Base-by-base conservation (phyloP, 208 protist species). In the Acanthamoeba rhysodes region DNA sequence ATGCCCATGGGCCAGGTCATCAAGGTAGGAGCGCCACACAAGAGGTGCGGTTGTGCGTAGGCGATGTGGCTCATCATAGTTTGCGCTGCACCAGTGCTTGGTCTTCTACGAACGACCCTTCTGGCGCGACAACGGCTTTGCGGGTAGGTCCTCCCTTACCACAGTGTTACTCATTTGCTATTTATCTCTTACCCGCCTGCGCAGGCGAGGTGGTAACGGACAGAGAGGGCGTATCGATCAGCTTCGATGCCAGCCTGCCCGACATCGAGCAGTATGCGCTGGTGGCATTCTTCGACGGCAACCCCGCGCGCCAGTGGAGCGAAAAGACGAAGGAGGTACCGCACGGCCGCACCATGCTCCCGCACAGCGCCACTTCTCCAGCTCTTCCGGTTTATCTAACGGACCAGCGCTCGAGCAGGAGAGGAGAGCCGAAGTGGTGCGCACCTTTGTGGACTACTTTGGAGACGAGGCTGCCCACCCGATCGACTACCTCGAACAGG, bases 1-100 rank as follows among this genome's bases (percentile, higher is more conserved):
- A 95, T 88, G 62, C 41, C 48, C 32, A 95, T 96, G 92, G 95
- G 95, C 14, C 34, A 84, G 29, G 92, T 96, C 32, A 96, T 96
- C 20, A 96, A 96, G 50, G 88, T 95, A 48, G 8, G 45, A 48
- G 45, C 10, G 45, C 57, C 57, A 16, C 57, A 16, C 12, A 2
- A 2, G 57, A 2, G 20, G 12, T 24, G 22, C 57, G 57, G 16
- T 12, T 22, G 55, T 22, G 55, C 55, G 55, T 62, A 1, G 20
- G 57, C 4, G 20, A 5, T 64, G 14, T 16, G 12, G 57, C 57
- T 24, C 12, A 64, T 16, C 20, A 64, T 16, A 3, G 4, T 24
- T 64, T n/a, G n/a, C 57, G 22, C 20, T 5, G 6, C 14, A 27
- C 24, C 72, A 80, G 72, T 80, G 72, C 72, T 29, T 80, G 29